Evolutionary conservation across 768 basidiomycete genomes (phyloP), one percentile per base, ranked within the genome.

Genomic region (Collybia sordida): DNA sequence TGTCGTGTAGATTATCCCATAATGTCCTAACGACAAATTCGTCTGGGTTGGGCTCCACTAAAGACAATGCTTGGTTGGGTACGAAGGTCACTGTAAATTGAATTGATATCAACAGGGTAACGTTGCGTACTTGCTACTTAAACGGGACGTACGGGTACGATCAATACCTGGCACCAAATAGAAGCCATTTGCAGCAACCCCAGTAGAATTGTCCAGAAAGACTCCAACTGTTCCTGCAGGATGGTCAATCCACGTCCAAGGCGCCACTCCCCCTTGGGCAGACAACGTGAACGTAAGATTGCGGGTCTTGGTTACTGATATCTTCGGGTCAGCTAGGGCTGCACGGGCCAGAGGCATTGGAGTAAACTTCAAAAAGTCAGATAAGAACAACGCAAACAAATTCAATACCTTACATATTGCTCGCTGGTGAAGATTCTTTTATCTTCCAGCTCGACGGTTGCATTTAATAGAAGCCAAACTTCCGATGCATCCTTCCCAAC

Each of bases 201-300:
- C 70, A 0, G 73, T 80, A 6, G 51, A 45, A 18, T 57, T 61
- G 51, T 82, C 79, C 31, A 75, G 62, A 57, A 83, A 83, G 37
- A 74, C 64, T 7, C 81, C 82, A 1, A 82, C 65, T 0, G 79
- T 82, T 15, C 78, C 78, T 0, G 68, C 64, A 0, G 81, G 81
- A 60, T 83, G 81, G 47, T 83, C 82, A 1, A 84, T 65, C 81
- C 81, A 83, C 4, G 81, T 76, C 76, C 79, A 83, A 0, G 74
- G 66, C 0, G 75, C 80, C 4, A 83, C 81, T 0, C 81, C 82
- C 11, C 77, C 75, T 38, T 64, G 61, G 2, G 80, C 81, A 3
- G 79, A 80, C 4, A 83, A 59, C 1, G 72, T 76, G 58, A 84
- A 82, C 0, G 72, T 75, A 45, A 76, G 57, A 51, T 75, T 60